A percentile compares a stretch with the other conserved stretches of the same genome.
Evolutionary conservation across 1,284 basidiomycete species (phyloP).

Genomic region (Austropuccinia psidii): DNA sequence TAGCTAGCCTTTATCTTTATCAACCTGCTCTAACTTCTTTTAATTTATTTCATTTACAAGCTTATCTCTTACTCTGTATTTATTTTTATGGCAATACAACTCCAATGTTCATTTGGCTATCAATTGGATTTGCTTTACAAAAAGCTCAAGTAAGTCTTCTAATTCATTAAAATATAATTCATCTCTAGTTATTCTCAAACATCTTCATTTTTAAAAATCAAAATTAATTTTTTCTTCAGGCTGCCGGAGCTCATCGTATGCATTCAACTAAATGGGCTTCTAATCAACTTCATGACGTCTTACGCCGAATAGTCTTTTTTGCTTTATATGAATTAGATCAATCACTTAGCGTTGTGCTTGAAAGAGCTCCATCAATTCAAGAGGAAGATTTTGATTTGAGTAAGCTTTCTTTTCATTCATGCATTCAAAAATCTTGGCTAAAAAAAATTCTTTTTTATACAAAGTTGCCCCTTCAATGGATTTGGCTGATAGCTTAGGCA

Average conservation of each 20-base stretch:
- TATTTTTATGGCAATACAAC: neutral
- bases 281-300: neutral
- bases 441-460: neutral
- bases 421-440: neutral
- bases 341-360: neutral
- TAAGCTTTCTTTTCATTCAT: neutral
- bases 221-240: neutral
- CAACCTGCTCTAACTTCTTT: neutral
- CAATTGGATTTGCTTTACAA: neutral
- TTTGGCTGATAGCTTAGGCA: neutral
- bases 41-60: slow-evolving; percentile 2
- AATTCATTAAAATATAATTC: neutral
- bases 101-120: neutral
- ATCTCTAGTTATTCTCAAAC: neutral
- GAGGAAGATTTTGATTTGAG: slow-evolving; percentile 22
- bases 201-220: neutral
- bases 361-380: neutral
- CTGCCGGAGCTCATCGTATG: slow-evolving; percentile 23
- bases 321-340: neutral
- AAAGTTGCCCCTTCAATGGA: neutral
- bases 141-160: neutral
- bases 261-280: neutral
- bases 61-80: neutral
- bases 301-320: slow-evolving; percentile 19
- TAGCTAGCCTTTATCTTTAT: neutral